These are phyloP conservation scores for Begonia peltatifolia DNA, from an alignment of 306 rosid species.

Conservation along the genomic window DNA sequence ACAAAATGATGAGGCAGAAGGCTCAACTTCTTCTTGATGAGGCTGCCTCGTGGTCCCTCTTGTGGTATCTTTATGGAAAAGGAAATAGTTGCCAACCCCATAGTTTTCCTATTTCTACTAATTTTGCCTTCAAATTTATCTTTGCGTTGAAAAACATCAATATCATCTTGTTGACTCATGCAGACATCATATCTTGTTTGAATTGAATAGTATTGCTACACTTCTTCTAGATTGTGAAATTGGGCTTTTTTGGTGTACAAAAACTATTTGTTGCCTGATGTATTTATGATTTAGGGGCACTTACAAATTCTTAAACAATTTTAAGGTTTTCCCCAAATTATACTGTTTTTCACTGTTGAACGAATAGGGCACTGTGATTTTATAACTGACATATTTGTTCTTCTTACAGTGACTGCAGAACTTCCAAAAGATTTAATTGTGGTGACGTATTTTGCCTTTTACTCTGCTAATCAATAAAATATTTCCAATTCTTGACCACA, in stretches of 20 bases:
- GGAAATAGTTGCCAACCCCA: constrained; percentile 39
- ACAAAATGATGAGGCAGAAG: constrained; percentile 90
- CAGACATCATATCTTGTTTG: no score
- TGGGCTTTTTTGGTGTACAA: no score
- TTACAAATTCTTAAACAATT: no score
- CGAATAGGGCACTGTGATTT: no score
- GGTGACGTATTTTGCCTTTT: constrained; percentile 29
- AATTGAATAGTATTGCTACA: no score
- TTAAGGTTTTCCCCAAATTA: no score
- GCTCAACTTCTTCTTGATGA: constrained; percentile 85
- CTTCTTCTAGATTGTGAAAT: no score
- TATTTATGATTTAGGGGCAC: no score
- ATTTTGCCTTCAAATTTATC: neutral
- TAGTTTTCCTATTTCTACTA: neutral
- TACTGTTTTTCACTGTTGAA: no score
- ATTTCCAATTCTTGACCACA: neutral
- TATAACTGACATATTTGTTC: constrained; percentile 16
- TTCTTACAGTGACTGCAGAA: constrained; percentile 74
- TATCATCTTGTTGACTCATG: no score
- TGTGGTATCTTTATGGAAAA: constrained; percentile 94
- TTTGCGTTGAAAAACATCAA: neutral
- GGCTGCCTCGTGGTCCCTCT: constrained; percentile 96
- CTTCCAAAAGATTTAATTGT: constrained; percentile 53
- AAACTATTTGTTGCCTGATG: no score
- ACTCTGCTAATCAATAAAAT: neutral